These are phyloP conservation scores for Solanum appendiculatum DNA, from an alignment of 257 asterid genomes.

Conservation along the genomic window DNA sequence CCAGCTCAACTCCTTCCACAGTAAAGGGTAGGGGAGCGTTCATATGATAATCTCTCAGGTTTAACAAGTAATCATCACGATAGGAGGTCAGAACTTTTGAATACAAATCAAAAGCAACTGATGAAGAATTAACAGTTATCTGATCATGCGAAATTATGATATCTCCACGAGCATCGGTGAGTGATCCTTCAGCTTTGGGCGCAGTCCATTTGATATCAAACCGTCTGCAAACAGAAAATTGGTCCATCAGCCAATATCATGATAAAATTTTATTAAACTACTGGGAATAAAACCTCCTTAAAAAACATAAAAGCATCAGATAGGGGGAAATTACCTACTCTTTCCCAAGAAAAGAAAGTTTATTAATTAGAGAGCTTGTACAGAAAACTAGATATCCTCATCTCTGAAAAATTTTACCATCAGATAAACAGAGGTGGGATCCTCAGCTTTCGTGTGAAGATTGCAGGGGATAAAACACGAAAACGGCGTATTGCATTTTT, in stretches of 20 bases:
- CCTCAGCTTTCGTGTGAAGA: background rate
- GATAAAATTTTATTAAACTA: background rate
- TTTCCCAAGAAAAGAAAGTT: background rate
- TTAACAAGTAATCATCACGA: conserved; percentile 44
- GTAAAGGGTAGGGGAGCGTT: conserved; percentile 52
- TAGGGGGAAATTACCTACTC: background rate
- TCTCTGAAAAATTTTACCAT: background rate
- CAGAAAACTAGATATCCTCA: background rate
- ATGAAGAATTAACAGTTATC: conserved; percentile 79
- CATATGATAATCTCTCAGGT: conserved; percentile 45
- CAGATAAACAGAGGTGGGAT: background rate
- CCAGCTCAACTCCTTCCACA: conserved; percentile 92
- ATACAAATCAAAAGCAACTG: conserved; percentile 86
- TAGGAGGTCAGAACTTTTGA: conserved; percentile 73
- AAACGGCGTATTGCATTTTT: background rate
- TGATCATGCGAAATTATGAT: conserved; percentile 85
- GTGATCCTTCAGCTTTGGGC: conserved; percentile 95
- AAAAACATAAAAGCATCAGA: background rate
- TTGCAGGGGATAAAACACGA: background rate
- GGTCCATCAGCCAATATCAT: conserved; percentile 7
- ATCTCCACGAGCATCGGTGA: conserved; percentile 99
- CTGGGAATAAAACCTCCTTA: background rate
- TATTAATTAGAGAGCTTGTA: background rate
- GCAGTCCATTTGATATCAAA: conserved; percentile 99
- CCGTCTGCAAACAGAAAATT: conserved; percentile 43